Evolutionary conservation across 1,139 yeast species (phyloP).

Genomic region (Pichia inconspicua): DNA sequence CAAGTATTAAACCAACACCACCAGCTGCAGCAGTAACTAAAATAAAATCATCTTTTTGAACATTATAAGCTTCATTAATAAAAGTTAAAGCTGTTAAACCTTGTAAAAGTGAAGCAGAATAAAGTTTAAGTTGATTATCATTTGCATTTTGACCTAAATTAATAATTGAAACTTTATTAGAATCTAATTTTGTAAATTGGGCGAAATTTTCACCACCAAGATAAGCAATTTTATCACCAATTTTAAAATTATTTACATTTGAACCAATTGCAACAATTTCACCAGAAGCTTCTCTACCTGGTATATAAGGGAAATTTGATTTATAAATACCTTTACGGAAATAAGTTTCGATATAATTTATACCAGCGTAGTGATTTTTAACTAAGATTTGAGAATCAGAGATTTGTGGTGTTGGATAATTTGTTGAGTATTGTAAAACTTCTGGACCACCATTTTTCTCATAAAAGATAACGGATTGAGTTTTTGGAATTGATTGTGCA

Average conservation of each 20-base stretch:
- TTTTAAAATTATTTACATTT: conserved; percentile 44
- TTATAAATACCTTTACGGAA: conserved; percentile 75
- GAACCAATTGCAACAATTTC: conserved; percentile 60
- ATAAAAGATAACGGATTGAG: conserved; percentile 52
- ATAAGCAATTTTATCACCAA: conserved; percentile 72
- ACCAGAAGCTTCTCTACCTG: conserved; percentile 87
- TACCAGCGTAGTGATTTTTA: conserved; percentile 67
- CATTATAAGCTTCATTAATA: conserved; percentile 54
- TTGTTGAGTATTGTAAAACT: conserved; percentile 40
- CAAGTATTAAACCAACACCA: conserved; percentile 71
- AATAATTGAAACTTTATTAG: conserved; percentile 29
- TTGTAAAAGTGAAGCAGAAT: conserved; percentile 59
- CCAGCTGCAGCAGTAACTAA: conserved; percentile 93
- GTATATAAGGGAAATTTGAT: conserved; percentile 44
- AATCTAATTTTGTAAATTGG: conserved; percentile 52
- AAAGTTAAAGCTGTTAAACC: conserved; percentile 76
- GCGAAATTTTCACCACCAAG: conserved; percentile 50
- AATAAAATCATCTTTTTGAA: conserved; percentile 59
- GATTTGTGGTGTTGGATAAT: conserved; percentile 51
- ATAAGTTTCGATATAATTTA: conserved; percentile 77
- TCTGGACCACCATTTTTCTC: conserved; percentile 52
- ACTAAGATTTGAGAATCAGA: conserved; percentile 51
- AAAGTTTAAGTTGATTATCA: conserved; percentile 42
- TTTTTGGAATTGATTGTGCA: conserved; percentile 35
- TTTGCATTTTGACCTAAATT: conserved; percentile 43